Evolutionary conservation across 371 early-diverging fungal species (phyloP).

Genomic region (Coemansia sp.): DNA sequence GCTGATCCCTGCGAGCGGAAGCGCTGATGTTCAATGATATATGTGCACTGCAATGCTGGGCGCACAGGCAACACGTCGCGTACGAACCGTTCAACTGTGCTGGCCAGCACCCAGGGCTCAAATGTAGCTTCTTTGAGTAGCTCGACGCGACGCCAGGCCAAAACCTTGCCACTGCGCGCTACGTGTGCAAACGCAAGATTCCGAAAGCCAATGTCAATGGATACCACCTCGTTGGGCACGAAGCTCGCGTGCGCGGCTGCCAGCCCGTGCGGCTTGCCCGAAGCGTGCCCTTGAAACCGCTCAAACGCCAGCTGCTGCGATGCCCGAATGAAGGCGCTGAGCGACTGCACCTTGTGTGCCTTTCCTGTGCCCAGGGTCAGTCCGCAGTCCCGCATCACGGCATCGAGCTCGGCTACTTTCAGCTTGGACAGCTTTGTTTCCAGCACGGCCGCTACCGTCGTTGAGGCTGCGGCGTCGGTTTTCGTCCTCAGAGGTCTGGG

Average conservation of each 20-base stretch:
- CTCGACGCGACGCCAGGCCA: conserved; percentile 42
- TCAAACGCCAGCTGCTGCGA: conserved; percentile 31
- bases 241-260: conserved; percentile 8
- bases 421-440: conserved; percentile 9
- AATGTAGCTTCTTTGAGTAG: conserved; percentile 41
- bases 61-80: conserved; percentile 23
- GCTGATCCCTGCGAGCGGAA: conserved; percentile 49
- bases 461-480: background rate
- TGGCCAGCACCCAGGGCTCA: conserved; percentile 49
- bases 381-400: conserved; percentile 39
- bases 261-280: background rate
- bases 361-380: conserved; percentile 30
- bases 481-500: no score
- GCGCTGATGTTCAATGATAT: conserved; percentile 50
- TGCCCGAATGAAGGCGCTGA: conserved; percentile 27
- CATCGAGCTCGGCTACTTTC: conserved; percentile 27
- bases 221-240: conserved; percentile 54
- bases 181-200: conserved; percentile 65
- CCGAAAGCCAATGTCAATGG: conserved; percentile 71
- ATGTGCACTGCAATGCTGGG: conserved; percentile 23
- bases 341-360: conserved; percentile 24
- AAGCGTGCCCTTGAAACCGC: conserved; percentile 8
- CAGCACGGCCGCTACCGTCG: conserved; percentile 9
- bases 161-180: conserved; percentile 20
- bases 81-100: conserved; percentile 39